Evolutionary conservation across 2,329 filamentous ascomycete genomes (phyloP), one percentile per base, ranked within the genome.

Genomic region (Fusarium sterilihyphosum): DNA sequence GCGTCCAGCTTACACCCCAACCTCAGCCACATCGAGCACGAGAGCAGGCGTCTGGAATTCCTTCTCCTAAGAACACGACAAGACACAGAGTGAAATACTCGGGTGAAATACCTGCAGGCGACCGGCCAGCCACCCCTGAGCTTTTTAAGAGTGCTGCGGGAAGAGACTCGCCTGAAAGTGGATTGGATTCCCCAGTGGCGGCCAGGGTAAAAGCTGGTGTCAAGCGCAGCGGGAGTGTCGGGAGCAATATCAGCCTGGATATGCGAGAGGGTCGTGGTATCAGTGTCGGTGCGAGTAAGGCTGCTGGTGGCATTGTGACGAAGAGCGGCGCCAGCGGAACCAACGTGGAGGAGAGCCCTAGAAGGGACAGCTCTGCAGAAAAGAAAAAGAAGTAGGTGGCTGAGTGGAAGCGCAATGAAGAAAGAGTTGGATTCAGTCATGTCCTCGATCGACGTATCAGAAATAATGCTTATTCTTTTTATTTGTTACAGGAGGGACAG

Each of bases 231-330:
- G 78, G 78, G 43, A 79, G 79, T 49, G 65, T 71, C 7, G 78
- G 77, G 11, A 85, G 83, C 68, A 82, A 78, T 53, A 79, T 86
- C 22, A 86, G 83, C 58, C 60, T 85, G 35, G 84, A 84, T n/a
- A 81, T 83, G 69, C 76, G 82, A 16, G 78, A 79, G 13, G 81
- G 82, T 8, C 80, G 82, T 41, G 84, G 84, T 6, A 86, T 86
- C 64, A 83, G 78, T 38, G 79, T 86, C 40, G 84, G 82, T 13
- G 78, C 81, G 11, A 80, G 83, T 33, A 84, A 79, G 65, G 81
- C 81, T 4, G 78, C 78, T 16, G 80, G 78, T 5, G 80, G 82
- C 9, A 78, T 85, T 2, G 80, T 85, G 47, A 84, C 83, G 35
- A 77, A 61, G 64, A 50, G 77, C 69, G 72, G 78, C 65, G 64